Percentiles rank a stretch among this genome's conserved stretches.
phyloP scores from a whole-genome alignment of 768 basidiomycete genomes.

The Neoboletus magnificus region DNA sequence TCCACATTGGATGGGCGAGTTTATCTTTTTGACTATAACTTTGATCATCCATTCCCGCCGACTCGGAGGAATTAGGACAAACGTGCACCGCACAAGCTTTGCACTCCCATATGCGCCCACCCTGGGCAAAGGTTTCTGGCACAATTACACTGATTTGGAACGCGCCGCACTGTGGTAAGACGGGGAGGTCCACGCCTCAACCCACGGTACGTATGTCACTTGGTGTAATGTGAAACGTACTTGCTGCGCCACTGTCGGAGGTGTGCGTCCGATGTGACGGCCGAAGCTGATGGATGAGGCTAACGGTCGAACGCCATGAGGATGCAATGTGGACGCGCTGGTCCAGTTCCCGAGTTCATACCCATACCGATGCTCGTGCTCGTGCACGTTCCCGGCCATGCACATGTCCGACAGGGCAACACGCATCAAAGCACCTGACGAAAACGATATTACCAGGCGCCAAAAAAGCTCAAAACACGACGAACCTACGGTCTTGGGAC shows the following conservation, averaged over 20 bases:
- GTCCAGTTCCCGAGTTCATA: not conserved
- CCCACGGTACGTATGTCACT: not conserved
- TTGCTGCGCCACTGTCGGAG: not conserved
- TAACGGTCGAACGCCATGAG: not conserved
- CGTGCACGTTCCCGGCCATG: not conserved
- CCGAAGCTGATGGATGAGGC: not conserved
- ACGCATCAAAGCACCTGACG: too few relatives aligned
- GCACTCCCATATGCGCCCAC: too few relatives aligned
- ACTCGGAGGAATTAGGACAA: not conserved
- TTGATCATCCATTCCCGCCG: not conserved
- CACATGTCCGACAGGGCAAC: not conserved
- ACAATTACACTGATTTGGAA: not conserved
- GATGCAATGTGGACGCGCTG: not conserved
- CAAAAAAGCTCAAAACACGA: not conserved
- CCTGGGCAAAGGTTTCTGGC: not conserved
- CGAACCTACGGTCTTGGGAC: not conserved
- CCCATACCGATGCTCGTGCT: not conserved
- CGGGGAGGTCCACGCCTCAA: not conserved
- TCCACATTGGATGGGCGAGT: not conserved
- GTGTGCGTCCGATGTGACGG: conserved; percentile 2
- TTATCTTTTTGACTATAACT: conserved; percentile 4
- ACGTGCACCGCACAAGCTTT: not conserved
- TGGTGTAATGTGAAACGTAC: conserved; percentile 2
- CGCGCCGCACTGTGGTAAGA: not conserved
- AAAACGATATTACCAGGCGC: not conserved